Evolutionary conservation across 345 rosid genomes (phyloP), one percentile per base, ranked within the genome.

Genomic region (Corymbia maculata): DNA sequence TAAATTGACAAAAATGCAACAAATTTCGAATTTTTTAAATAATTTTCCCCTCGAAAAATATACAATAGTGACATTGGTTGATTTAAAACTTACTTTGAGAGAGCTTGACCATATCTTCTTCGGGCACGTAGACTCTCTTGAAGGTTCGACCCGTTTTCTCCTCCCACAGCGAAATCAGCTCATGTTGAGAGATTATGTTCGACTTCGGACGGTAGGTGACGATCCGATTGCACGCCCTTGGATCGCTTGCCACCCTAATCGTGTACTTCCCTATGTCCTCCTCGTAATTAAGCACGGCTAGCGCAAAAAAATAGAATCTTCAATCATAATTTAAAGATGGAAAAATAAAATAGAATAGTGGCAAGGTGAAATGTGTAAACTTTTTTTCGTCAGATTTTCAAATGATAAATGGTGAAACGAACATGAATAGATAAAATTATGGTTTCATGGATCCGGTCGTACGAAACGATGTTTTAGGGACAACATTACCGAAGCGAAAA

Each of bases 281-380:
- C 88, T 94, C 95, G 12, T 89, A 92, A 53, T 92, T 94, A 4
- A 93, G 15, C 52, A 92, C 92, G 14, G 59, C 96, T 94, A 88
- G 85, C 19, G 32, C 16, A 7, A 26, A 61, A 36, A 36, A 11
- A 70, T 6, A 75, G 26, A 36, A 75, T 68, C 22, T 68, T 4
- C 22, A 68, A 55, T 61, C 68, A 61, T 61, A 36, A 61, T 61
- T 61, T 13, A 61, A 12, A 61, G 8, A 61, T 28, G 64, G 6
- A 4, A 47, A 9, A 32, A 36, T 36, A 13, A 88, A 36, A 68
- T 32, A 32, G 6, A 22, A 8, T 68, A 32, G 8, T 4, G 24
- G 13, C 13, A 12, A 9, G 45, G 24, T 55, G 16, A 32, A 9
- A 13, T 70, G 45, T 12, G 8, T 17, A 16, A 32, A 70, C 45